Evolutionary conservation across 805 yeast species (phyloP).

Genomic region (Candida ulmi): DNA sequence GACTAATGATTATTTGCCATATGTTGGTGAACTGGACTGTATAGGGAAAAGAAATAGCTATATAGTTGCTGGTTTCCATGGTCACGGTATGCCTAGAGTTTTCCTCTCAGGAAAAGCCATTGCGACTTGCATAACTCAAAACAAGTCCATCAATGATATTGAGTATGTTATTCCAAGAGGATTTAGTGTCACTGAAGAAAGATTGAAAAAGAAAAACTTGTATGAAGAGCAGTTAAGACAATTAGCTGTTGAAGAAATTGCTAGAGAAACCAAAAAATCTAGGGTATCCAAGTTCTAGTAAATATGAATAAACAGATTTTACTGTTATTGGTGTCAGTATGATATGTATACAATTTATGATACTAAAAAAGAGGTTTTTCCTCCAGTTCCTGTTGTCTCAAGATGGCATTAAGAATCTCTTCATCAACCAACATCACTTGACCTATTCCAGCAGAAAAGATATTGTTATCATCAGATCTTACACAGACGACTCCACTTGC

Average conservation of each 20-base stretch:
- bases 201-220: constrained; percentile 10
- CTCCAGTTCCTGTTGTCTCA: constrained; percentile 44
- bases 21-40: constrained; percentile 34
- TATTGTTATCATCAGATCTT: too few relatives aligned
- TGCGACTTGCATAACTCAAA: constrained; percentile 22
- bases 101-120: constrained; percentile 34
- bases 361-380: not conserved
- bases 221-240: constrained; percentile 2
- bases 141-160: constrained; percentile 10
- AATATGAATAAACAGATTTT: too few relatives aligned
- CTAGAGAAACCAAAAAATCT: not conserved
- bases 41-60: constrained; percentile 26
- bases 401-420: constrained; percentile 53
- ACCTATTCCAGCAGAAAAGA: too few relatives aligned
- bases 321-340: too few relatives aligned
- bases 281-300: too few relatives aligned
- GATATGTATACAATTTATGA: too few relatives aligned
- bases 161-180: constrained; percentile 15
- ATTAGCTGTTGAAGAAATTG: not conserved
- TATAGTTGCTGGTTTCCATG: constrained; percentile 43
- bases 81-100: constrained; percentile 48
- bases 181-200: constrained; percentile 14
- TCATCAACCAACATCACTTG: constrained; percentile 35
- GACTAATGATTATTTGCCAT: constrained; percentile 34
- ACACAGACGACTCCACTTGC: too few relatives aligned